Conservation (phyloP, 805 yeast genomes). For the Cyberlindnera bimundalis region DNA sequence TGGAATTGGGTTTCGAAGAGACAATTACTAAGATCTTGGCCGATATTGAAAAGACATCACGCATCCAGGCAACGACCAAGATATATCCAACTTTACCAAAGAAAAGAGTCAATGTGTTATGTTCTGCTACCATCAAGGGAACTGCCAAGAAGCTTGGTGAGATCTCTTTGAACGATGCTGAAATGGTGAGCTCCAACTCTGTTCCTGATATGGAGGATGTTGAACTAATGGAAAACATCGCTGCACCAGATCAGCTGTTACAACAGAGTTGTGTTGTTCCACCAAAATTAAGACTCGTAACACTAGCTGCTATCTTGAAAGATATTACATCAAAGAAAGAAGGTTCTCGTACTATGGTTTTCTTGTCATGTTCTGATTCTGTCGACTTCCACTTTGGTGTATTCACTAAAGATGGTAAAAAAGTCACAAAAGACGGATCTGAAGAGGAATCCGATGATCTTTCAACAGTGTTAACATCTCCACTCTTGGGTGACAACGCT, state of each 20-base stretch:
- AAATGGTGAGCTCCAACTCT: conserved; percentile 46
- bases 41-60: conserved; percentile 43
- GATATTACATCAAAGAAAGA: conserved; percentile 36
- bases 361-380: conserved; percentile 93
- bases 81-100: conserved; percentile 59
- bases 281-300: conserved; percentile 83
- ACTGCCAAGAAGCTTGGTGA: conserved; percentile 80
- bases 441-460: conserved; percentile 29
- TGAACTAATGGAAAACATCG: conserved; percentile 29
- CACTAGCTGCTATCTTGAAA: conserved; percentile 65
- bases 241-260: conserved; percentile 87
- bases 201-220: conserved; percentile 31
- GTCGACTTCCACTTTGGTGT: conserved; percentile 88
- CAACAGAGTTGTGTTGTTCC: conserved; percentile 86
- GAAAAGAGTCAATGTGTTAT: conserved; percentile 71
- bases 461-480: conserved; percentile 49
- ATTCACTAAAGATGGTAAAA: conserved; percentile 57
- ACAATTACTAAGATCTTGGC: conserved; percentile 74
- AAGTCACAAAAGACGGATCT: conserved; percentile 27
- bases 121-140: conserved; percentile 91
- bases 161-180: conserved; percentile 68
- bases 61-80: conserved; percentile 34
- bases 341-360: conserved; percentile 66
- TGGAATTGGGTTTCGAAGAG: conserved; percentile 96
- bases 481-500: conserved; percentile 41